phyloP scores from a whole-genome alignment of 257 asterid genomes.

The Anisodus tanguticus region DNA sequence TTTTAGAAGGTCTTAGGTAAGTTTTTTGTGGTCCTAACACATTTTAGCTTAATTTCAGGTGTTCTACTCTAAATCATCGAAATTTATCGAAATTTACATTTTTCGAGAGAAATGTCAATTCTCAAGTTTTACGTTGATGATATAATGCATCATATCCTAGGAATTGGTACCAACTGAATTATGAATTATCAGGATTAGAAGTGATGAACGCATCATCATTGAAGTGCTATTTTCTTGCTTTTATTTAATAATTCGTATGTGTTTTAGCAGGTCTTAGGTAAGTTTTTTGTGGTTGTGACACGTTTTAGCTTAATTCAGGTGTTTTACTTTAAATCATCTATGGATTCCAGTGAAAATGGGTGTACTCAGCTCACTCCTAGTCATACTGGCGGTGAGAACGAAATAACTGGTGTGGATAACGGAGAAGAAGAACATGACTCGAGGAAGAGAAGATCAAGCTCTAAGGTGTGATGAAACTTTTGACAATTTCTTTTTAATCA shows the following conservation, averaged over 20 bases:
- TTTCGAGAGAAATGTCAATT: too few relatives aligned
- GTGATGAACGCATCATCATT: not conserved
- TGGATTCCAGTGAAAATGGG: slow-evolving; percentile 25
- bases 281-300: slow-evolving; percentile 16
- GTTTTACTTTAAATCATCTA: not conserved
- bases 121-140: not conserved
- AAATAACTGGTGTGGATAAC: not conserved
- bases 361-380: slow-evolving; percentile 11
- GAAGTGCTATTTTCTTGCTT: not conserved
- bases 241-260: not conserved
- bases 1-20: not conserved
- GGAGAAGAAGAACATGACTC: slow-evolving; percentile 11
- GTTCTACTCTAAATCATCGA: not conserved
- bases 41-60: slow-evolving; percentile 8
- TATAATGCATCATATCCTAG: not conserved
- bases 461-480: slow-evolving; percentile 20
- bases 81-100: too few relatives aligned
- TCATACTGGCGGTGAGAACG: slow-evolving; percentile 11
- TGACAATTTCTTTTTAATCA: not conserved
- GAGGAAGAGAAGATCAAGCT: slow-evolving; percentile 21
- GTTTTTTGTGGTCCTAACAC: slow-evolving; percentile 6
- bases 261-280: not conserved
- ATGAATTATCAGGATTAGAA: not conserved
- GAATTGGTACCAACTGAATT: not conserved
- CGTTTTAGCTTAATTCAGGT: slow-evolving; percentile 3